phyloP scores from a whole-genome alignment of 257 asterid genomes.

The Solanum chiquidenum region DNA sequence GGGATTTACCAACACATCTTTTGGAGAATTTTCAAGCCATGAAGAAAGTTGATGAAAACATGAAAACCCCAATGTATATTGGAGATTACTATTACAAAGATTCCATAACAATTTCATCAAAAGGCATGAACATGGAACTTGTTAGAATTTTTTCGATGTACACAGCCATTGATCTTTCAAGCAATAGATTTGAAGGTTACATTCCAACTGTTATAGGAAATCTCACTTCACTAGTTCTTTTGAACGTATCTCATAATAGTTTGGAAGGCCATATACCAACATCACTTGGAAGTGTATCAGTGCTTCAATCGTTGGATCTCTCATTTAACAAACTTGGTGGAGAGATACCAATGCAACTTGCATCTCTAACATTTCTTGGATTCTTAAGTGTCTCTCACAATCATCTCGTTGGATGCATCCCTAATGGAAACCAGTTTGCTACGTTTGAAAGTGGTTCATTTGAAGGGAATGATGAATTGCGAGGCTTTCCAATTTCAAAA shows the following conservation, averaged over 20 bases:
- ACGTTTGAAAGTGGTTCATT: not conserved
- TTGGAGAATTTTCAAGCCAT: not conserved
- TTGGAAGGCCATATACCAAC: not conserved
- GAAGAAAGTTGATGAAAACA: not conserved
- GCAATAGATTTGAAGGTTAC: not conserved
- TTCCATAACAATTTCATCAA: not conserved
- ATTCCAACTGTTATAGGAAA: not conserved
- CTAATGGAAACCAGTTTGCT: not conserved
- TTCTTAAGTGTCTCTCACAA: not conserved
- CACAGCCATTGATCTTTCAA: not conserved
- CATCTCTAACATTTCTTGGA: not conserved
- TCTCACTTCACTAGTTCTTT: not conserved
- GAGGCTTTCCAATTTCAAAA: not conserved
- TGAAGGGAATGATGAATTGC: not conserved
- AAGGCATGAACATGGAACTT: not conserved
- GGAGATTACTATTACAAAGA: not conserved
- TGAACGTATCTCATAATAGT: not conserved
- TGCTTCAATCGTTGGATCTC: not conserved
- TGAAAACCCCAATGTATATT: not conserved
- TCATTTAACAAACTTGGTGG: not conserved
- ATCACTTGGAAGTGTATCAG: not conserved
- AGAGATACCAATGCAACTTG: not conserved
- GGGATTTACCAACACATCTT: not conserved
- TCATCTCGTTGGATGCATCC: not conserved
- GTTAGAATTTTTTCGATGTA: not conserved